A percentile compares a stretch with the other conserved stretches of the same genome.
Conservation (phyloP, 805 yeast species). For the Yarrowia sp. region DNA sequence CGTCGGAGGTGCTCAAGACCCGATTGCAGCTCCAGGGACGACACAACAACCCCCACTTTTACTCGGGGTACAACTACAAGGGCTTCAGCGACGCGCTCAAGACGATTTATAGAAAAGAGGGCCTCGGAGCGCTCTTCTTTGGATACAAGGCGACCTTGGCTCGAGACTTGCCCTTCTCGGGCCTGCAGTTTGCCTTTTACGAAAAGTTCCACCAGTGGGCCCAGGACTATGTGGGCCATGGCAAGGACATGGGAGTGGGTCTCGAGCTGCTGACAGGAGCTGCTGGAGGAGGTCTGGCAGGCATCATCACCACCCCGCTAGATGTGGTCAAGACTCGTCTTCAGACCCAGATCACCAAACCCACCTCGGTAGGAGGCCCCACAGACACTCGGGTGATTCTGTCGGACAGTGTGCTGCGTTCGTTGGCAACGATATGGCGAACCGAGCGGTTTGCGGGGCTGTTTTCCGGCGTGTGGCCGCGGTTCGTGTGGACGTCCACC, state of each 20-base stretch:
- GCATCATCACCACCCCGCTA: slow-evolving; percentile 91
- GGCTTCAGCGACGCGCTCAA: slow-evolving; percentile 74
- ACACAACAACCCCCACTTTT: slow-evolving; percentile 76
- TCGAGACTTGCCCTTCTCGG: slow-evolving; percentile 94
- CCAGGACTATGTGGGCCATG: slow-evolving; percentile 46
- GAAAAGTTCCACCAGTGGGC: slow-evolving; percentile 62
- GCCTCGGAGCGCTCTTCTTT: slow-evolving; percentile 74
- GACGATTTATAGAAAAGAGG: slow-evolving; percentile 73
- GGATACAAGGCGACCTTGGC: slow-evolving; percentile 95
- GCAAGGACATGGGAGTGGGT: slow-evolving; percentile 50
- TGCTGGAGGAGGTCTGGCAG: slow-evolving; percentile 94
- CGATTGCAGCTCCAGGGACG: slow-evolving; percentile 92
- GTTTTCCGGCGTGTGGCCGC: slow-evolving; percentile 95
- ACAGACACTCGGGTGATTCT: slow-evolving; percentile 41
- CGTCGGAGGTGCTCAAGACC: slow-evolving; percentile 93
- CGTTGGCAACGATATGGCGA: slow-evolving; percentile 63
- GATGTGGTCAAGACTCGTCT: slow-evolving; percentile 94
- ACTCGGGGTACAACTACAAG: slow-evolving; percentile 84
- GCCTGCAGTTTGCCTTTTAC: slow-evolving; percentile 93
- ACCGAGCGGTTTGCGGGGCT: slow-evolving; percentile 80
- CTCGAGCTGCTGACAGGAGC: slow-evolving; percentile 89
- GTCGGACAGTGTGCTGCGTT: slow-evolving; percentile 59
- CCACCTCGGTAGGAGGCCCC: slow-evolving; percentile 24
- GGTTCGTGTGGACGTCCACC: slow-evolving; percentile 94
- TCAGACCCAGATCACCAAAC: slow-evolving; percentile 74